These are phyloP conservation scores for Spiraea crenata DNA, from an alignment of 331 rosid genomes.

Conservation along the genomic window DNA sequence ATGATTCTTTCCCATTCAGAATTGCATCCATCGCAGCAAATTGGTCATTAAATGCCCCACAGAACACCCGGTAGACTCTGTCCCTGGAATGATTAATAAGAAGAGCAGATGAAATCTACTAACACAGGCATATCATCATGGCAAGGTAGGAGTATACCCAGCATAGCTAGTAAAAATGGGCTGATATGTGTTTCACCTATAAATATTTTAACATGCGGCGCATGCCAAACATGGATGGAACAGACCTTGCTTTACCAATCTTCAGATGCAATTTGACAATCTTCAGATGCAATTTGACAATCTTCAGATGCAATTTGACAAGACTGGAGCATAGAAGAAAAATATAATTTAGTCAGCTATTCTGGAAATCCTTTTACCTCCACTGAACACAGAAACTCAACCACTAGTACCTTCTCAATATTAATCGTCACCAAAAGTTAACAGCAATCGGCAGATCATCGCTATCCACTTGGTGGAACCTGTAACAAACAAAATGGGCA, in stretches of 20 bases:
- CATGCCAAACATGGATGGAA: too few relatives aligned
- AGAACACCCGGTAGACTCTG: conserved; percentile 70
- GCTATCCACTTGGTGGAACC: conserved; percentile 97
- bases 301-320: conserved; percentile 48
- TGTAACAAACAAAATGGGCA: conserved; percentile 23
- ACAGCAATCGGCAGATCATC: conserved; percentile 85
- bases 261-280: too few relatives aligned
- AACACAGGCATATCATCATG: too few relatives aligned
- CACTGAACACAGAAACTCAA: conserved; percentile 23
- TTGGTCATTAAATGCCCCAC: conserved; percentile 82
- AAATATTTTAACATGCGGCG: too few relatives aligned
- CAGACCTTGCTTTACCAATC: too few relatives aligned
- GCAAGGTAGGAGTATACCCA: too few relatives aligned
- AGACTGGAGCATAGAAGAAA: conserved; percentile 32
- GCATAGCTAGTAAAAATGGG: too few relatives aligned
- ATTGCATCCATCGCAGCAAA: conserved; percentile 81
- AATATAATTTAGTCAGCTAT: conserved; percentile 44
- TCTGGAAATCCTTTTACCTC: conserved; percentile 1
- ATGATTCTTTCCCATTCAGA: conserved; percentile 77
- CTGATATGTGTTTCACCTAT: too few relatives aligned
- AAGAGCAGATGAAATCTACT: conserved; percentile 7
- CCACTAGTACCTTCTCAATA: conserved; percentile 76
- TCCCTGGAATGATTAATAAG: conserved; percentile 39
- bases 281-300: too few relatives aligned
- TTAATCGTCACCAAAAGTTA: conserved; percentile 94